A percentile compares a stretch with the other conserved stretches of the same genome.
phyloP scores from a whole-genome alignment of 208 protist genomes.

The Trypanosoma scelopori region DNA sequence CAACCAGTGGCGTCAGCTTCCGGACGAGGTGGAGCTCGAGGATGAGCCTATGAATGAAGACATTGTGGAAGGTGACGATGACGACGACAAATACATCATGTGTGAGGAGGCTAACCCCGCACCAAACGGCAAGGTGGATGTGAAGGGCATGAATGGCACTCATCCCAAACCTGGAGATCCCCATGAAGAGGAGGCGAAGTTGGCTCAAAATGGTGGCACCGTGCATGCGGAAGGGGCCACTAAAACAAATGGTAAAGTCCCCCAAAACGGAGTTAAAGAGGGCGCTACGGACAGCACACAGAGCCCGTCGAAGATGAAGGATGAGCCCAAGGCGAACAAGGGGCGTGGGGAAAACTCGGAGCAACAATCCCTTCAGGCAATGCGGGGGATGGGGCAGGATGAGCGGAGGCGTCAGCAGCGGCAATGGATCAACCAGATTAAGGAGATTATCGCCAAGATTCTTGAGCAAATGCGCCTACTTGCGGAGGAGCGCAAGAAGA shows the following conservation, averaged over 20 bases:
- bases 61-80: conserved; percentile 32
- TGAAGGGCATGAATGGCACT: conserved; percentile 69
- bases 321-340: too few species aligned
- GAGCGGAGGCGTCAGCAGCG: conserved; percentile 76
- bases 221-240: too few species aligned
- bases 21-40: conserved; percentile 85
- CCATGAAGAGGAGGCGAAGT: too few species aligned
- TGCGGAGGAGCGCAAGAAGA: too few species aligned
- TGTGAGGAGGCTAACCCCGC: conserved; percentile 79
- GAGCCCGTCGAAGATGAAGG: too few species aligned
- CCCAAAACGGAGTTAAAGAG: too few species aligned
- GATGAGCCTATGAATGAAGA: conserved; percentile 86
- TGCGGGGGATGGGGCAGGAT: conserved; percentile 57
- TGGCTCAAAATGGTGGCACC: too few species aligned
- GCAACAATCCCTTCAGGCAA: conserved; percentile 64
- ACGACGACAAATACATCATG: conserved; percentile 16
- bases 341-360: too few species aligned
- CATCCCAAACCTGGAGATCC: too few species aligned
- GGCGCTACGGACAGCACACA: too few species aligned
- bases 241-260: too few species aligned
- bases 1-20: conserved; percentile 91
- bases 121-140: conserved; percentile 87
- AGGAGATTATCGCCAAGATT: conserved; percentile 86
- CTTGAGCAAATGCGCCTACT: too few species aligned
- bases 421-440: conserved; percentile 89